These are phyloP conservation scores for Penicillium frequentans DNA, from an alignment of 2,329 filamentous ascomycete species.

Conservation along the genomic window DNA sequence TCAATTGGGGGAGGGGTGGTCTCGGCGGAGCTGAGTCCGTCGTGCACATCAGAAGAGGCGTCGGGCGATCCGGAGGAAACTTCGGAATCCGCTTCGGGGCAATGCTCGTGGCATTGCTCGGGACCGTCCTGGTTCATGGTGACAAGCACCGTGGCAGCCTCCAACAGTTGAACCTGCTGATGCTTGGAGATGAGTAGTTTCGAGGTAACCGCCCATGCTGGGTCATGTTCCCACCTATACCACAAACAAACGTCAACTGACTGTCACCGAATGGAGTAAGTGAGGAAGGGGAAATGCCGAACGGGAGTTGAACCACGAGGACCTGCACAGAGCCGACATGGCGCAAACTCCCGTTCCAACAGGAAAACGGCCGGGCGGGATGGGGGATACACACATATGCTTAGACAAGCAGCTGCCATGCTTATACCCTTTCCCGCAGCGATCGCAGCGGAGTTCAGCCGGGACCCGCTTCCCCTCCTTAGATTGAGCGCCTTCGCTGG, in stretches of 20 bases:
- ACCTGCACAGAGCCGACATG: slow-evolving; percentile 41
- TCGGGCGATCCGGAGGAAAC: slow-evolving; percentile 78
- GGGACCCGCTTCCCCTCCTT: slow-evolving; percentile 79
- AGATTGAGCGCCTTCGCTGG: slow-evolving; percentile 84
- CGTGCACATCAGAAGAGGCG: slow-evolving; percentile 73
- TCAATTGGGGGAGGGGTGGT: slow-evolving; percentile 85
- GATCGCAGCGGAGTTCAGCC: slow-evolving; percentile 90
- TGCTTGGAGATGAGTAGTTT: slow-evolving; percentile 99
- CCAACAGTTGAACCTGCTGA: slow-evolving; percentile 95
- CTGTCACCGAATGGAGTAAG: slow-evolving; percentile 22
- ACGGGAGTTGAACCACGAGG: slow-evolving; percentile 35
- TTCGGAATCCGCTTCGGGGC: slow-evolving; percentile 72
- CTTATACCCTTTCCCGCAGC: slow-evolving; percentile 99
- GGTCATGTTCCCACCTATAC: slow-evolving; percentile 95
- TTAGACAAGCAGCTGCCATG: slow-evolving; percentile 99
- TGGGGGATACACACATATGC: slow-evolving; percentile 90
- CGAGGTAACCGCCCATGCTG: slow-evolving; percentile 95
- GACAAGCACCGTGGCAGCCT: slow-evolving; percentile 93
- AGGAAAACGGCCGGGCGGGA: slow-evolving; percentile 44
- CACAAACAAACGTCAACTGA: slow-evolving; percentile 45
- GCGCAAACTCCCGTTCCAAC: slow-evolving; percentile 42
- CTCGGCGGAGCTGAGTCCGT: slow-evolving; percentile 79
- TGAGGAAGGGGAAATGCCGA: slow-evolving; percentile 26
- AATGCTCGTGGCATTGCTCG: slow-evolving; percentile 64
- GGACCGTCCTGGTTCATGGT: slow-evolving; percentile 76